A percentile compares a stretch with the other conserved stretches of the same genome.
Evolutionary conservation across 2,329 filamentous ascomycete genomes (phyloP).

Genomic region (Paraphaeosphaeria sporulosa): DNA sequence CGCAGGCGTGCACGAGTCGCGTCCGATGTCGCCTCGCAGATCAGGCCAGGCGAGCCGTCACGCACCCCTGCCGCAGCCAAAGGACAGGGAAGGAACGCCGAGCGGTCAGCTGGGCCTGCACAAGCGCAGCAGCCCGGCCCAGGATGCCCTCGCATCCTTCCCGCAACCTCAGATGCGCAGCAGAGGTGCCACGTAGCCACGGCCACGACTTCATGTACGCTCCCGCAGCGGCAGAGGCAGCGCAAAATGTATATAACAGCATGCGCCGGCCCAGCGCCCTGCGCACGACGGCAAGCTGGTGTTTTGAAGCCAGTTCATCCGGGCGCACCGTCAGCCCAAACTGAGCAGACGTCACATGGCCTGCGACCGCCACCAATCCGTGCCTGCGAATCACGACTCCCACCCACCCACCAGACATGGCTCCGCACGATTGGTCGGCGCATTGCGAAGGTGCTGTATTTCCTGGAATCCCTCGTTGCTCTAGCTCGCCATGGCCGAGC

Average conservation of each 20-base stretch:
- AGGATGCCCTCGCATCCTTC: slow-evolving; percentile 1
- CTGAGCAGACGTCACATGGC: slow-evolving; percentile 47
- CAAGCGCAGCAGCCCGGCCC: background rate
- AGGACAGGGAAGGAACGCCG: background rate
- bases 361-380: slow-evolving; percentile 46
- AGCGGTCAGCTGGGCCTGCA: background rate
- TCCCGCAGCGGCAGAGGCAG: background rate
- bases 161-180: background rate
- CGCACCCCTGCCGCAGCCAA: no score
- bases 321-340: slow-evolving; percentile 37
- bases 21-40: background rate
- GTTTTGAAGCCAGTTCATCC: background rate
- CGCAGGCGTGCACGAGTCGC: no score
- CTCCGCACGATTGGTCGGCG: slow-evolving; percentile 41
- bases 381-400: slow-evolving; percentile 48
- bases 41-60: background rate
- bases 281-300: background rate
- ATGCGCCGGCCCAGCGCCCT: background rate
- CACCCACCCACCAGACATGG: slow-evolving; percentile 44
- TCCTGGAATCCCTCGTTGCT: slow-evolving; percentile 45
- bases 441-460: slow-evolving; percentile 42
- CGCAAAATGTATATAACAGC: background rate
- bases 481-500: slow-evolving; percentile 46
- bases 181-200: slow-evolving; percentile 7
- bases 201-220: background rate